These are phyloP conservation scores for Neolentinus lepideus DNA, from an alignment of 1,284 basidiomycete species.

Conservation along the genomic window DNA sequence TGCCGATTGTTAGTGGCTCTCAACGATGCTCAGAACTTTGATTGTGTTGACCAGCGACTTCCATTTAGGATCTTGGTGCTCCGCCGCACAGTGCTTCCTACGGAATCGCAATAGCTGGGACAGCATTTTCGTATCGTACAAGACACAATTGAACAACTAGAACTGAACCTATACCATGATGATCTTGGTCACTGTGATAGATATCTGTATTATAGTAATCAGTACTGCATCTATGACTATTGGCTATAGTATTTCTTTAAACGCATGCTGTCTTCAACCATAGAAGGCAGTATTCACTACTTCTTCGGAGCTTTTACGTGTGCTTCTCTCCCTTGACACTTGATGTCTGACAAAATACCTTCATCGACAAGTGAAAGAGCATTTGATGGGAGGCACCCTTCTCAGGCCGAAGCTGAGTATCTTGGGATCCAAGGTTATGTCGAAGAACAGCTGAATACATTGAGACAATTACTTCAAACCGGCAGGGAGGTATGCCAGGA, in stretches of 20 bases:
- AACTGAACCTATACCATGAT: not conserved
- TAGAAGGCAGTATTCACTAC: not conserved
- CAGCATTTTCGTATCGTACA: not conserved
- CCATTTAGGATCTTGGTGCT: not conserved
- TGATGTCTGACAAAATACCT: too few species aligned
- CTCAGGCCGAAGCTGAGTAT: not conserved
- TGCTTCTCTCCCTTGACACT: not conserved
- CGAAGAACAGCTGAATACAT: not conserved
- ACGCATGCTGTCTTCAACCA: not conserved
- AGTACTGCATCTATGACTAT: not conserved
- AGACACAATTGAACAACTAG: not conserved
- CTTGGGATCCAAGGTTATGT: not conserved
- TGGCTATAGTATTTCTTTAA: not conserved
- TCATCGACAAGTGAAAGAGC: too few species aligned
- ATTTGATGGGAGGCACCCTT: not conserved
- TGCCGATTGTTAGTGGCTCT: not conserved
- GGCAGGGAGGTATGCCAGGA: not conserved
- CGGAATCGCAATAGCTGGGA: not conserved
- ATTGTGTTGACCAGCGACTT: not conserved
- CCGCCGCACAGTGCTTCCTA: not conserved
- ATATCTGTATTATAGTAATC: not conserved
- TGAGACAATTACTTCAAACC: not conserved
- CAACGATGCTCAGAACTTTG: not conserved
- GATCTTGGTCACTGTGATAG: not conserved
- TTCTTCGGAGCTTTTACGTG: not conserved